Base-by-base conservation (phyloP, 768 basidiomycete genomes). In the Rhizopogon roseolus region DNA sequence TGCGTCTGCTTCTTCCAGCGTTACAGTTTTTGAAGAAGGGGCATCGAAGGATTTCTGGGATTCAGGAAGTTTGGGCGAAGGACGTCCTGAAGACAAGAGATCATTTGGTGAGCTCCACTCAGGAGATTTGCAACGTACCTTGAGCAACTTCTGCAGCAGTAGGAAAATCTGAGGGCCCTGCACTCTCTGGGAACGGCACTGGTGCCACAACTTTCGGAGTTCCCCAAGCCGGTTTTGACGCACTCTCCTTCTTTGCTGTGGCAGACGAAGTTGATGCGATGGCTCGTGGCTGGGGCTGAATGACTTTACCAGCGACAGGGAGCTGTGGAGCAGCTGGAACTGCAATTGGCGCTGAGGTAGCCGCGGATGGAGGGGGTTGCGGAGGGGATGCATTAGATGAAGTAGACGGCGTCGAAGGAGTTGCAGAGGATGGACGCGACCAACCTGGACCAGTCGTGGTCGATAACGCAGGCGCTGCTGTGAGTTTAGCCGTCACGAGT, bases 141-240 rank as follows among this genome's bases (percentile, higher is more conserved):
- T 87, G 86, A 6, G 91, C 91, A 41, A 93, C 93, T 74, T 99
- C 97, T 37, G 92, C 93, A 43, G 96, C 94, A 5, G 97, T 99
- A 6, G 97, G 97, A 66, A 99, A 99, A 58, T 98, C 95, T 53
- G 73, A 80, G 38, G 74, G 69, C 41, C 71, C 69, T 22, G 72
- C 68, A 48, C 73, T 68, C 41, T 84, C 80, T 3, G 71, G 65
- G 16, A 76, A 73, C 43, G 71, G 53, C 42, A 72, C 54, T 51
- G 52, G 37, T 36, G 60, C 56, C 10, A 64, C 60, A 13, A 74
- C 66, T 61, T 76, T 81, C 55, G 85, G 64, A 66, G 79, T 83
- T 19, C 83, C 85, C 93, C 92, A 94, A 4, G 79, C 93, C 5
- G 81, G 81, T 64, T 84, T 90, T 1, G 64, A 53, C 25, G 57